A percentile compares a stretch with the other conserved stretches of the same genome.
Evolutionary conservation across 208 protist species (phyloP).

Genomic region (Crithidia thermophila): DNA sequence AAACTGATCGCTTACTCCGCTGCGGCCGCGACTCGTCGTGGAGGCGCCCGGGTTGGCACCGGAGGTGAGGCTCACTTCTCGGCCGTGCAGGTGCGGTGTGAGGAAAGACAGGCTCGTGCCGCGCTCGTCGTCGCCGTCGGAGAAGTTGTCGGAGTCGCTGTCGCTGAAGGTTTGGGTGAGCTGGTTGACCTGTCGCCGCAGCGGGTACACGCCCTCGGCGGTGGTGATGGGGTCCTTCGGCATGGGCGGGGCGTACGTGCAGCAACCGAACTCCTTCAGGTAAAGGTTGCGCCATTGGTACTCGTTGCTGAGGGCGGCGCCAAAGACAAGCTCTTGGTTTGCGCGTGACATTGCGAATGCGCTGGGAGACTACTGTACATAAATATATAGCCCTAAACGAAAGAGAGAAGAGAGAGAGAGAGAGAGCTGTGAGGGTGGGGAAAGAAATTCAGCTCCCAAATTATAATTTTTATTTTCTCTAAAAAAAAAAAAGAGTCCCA

Average conservation of each 20-base stretch:
- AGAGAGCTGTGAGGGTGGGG: background rate
- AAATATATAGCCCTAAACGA: too few relatives aligned
- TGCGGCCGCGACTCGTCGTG: background rate
- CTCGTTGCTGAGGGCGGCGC: slow-evolving; percentile 60
- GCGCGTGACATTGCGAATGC: slow-evolving; percentile 14
- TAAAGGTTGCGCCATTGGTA: slow-evolving; percentile 90
- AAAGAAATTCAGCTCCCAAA: background rate
- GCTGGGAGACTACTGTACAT: too few relatives aligned
- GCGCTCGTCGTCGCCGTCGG: slow-evolving; percentile 11
- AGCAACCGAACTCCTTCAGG: slow-evolving; percentile 63
- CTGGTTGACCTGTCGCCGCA: slow-evolving; percentile 15
- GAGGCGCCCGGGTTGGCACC: background rate
- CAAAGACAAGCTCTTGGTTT: slow-evolving; percentile 32
- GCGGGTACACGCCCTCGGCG: slow-evolving; percentile 26
- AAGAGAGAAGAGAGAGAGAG: background rate
- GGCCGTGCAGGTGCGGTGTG: background rate
- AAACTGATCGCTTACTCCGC: slow-evolving; percentile 17
- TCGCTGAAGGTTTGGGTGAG: slow-evolving; percentile 21
- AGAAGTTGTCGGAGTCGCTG: slow-evolving; percentile 12
- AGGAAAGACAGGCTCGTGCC: slow-evolving; percentile 6
- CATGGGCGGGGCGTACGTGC: slow-evolving; percentile 78
- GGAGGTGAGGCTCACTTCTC: slow-evolving; percentile 2
- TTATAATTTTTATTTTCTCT: too few relatives aligned
- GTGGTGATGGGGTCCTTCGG: slow-evolving; percentile 64
- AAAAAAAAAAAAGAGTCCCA: too few relatives aligned